These are phyloP conservation scores for Erodium texanum DNA, from an alignment of 441 rosid genomes.

Conservation along the genomic window DNA sequence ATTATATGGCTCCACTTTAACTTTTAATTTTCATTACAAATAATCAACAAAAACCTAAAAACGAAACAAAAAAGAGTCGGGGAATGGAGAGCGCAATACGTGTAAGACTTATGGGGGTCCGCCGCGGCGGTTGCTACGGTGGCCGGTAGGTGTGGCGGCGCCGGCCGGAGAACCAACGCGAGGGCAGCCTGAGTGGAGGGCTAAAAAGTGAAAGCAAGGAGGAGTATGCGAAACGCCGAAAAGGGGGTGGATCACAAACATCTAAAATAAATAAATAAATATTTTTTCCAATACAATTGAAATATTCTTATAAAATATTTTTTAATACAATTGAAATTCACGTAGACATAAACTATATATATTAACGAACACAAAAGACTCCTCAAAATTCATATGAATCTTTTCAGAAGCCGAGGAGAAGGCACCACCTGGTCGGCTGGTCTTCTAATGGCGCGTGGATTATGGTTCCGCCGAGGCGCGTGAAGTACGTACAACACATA, in stretches of 20 bases:
- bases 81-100: not conserved
- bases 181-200: not conserved
- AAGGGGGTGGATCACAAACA: too few relatives aligned
- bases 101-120: not conserved
- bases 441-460: not conserved
- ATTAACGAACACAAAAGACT: too few relatives aligned
- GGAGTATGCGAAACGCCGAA: too few relatives aligned
- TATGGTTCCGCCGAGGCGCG: not conserved
- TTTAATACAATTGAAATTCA: too few relatives aligned
- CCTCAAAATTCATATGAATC: too few relatives aligned
- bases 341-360: too few relatives aligned
- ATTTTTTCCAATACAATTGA: too few relatives aligned
- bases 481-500: not conserved
- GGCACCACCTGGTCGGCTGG: not conserved
- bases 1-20: not conserved
- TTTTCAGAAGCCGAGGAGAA: too few relatives aligned
- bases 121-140: not conserved
- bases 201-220: not conserved
- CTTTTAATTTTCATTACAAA: not conserved
- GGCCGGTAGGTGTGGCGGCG: not conserved
- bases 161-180: not conserved
- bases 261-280: too few relatives aligned
- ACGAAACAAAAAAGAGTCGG: not conserved
- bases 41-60: not conserved
- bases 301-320: too few relatives aligned